Percentiles rank a stretch among this genome's conserved stretches.
Evolutionary conservation across 305 asterid species (phyloP).

Genomic region (Fraxinus ornus): DNA sequence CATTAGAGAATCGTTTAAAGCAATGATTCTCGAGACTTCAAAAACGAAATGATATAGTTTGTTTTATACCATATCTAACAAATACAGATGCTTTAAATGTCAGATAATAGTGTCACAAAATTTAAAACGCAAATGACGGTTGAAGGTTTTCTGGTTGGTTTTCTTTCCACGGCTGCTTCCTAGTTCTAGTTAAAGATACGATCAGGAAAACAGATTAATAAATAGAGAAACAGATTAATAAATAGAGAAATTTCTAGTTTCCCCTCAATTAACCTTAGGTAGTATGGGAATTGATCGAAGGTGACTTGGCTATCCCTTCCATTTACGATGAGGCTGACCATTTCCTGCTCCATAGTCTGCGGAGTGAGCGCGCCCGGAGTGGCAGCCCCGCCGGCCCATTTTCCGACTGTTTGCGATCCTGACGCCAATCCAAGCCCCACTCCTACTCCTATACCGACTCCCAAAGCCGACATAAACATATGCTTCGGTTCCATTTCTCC

Average conservation of each 20-base stretch:
- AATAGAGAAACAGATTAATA: not conserved
- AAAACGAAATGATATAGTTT: not conserved
- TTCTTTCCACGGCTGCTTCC: not conserved
- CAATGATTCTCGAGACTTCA: not conserved
- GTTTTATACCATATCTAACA: not conserved
- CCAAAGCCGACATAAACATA: conserved; percentile 75
- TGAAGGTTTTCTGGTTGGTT: not conserved
- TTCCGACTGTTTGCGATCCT: conserved; percentile 52
- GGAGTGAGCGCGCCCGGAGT: conserved; percentile 38
- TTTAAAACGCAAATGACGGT: not conserved
- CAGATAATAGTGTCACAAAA: not conserved
- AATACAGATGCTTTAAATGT: not conserved
- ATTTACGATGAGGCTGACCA: conserved; percentile 50
- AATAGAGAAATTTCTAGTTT: not conserved
- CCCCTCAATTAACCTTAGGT: conserved; percentile 48
- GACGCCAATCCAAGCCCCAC: conserved; percentile 77
- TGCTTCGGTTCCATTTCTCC: conserved; percentile 65
- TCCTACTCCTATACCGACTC: conserved; percentile 84
- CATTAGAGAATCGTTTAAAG: not conserved
- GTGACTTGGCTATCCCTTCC: conserved; percentile 63
- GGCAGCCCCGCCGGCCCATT: conserved; percentile 42
- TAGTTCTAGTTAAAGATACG: not conserved
- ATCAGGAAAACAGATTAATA: not conserved
- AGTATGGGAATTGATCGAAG: conserved; percentile 77
- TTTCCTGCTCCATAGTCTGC: conserved; percentile 62